Evolutionary conservation across 1,284 basidiomycete species (phyloP).

Genomic region (Ustilago esculenta): DNA sequence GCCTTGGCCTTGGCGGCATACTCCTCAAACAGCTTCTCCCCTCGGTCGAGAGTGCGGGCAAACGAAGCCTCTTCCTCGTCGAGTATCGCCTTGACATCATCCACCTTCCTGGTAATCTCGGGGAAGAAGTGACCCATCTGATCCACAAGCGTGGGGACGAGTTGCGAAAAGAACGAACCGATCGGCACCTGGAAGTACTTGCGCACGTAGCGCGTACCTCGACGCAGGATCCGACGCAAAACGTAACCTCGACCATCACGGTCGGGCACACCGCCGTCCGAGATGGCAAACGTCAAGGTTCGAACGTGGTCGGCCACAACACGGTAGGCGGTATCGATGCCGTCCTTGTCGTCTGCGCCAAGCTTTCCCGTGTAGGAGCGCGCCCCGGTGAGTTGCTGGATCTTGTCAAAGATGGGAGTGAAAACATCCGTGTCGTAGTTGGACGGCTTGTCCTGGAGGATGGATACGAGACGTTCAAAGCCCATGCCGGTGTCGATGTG

Average conservation of each 20-base stretch:
- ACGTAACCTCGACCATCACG: constrained; percentile 97
- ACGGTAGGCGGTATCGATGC: constrained; percentile 96
- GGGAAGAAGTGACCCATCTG: constrained; percentile 91
- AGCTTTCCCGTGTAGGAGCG: constrained; percentile 88
- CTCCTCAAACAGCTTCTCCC: constrained; percentile 94
- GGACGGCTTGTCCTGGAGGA: constrained; percentile 87
- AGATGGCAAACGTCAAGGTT: constrained; percentile 92
- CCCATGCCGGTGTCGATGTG: constrained; percentile 99
- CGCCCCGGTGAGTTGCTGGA: constrained; percentile 88
- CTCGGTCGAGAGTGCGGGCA: constrained; percentile 92
- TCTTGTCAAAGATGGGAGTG: constrained; percentile 84
- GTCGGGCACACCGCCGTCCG: constrained; percentile 94
- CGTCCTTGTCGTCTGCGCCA: constrained; percentile 90
- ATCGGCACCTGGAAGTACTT: constrained; percentile 95
- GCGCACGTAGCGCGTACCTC: constrained; percentile 91
- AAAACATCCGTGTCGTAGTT: constrained; percentile 99
- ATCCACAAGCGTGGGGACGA: constrained; percentile 88
- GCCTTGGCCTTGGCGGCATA: constrained; percentile 80
- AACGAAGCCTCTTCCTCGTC: constrained; percentile 98
- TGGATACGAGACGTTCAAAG: constrained; percentile 95
- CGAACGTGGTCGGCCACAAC: constrained; percentile 96
- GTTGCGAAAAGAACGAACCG: constrained; percentile 91
- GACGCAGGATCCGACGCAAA: constrained; percentile 85
- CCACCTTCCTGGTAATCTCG: constrained; percentile 84
- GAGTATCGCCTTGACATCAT: constrained; percentile 91